phyloP scores from a whole-genome alignment of 192 early-diverging fungal genomes.

The Glomus cerebriforme region DNA sequence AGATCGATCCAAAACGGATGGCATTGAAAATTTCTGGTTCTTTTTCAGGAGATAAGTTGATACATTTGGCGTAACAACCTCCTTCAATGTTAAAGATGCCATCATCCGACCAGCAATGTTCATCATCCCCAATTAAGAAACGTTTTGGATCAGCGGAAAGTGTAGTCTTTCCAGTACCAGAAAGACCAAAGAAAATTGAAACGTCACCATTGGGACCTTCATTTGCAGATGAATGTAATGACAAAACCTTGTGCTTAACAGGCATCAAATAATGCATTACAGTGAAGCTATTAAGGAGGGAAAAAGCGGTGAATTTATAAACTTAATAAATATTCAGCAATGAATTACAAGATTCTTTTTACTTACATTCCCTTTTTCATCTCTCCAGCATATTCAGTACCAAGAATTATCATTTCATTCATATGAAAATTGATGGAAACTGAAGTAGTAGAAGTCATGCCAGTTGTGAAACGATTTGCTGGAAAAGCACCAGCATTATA shows the following conservation, averaged over 20 bases:
- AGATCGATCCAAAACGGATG: conserved; percentile 89
- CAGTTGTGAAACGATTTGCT: conserved; percentile 90
- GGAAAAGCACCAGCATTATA: conserved; percentile 96
- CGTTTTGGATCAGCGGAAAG: conserved; percentile 93
- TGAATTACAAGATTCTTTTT: background rate
- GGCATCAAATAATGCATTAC: conserved; percentile 99
- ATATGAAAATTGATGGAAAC: conserved; percentile 92
- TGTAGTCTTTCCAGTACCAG: conserved; percentile 98
- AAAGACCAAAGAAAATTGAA: conserved; percentile 97
- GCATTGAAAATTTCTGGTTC: conserved; percentile 99
- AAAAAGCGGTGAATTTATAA: conserved; percentile 14
- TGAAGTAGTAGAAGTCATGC: conserved; percentile 94
- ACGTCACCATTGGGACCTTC: conserved; percentile 88
- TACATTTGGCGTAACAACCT: conserved; percentile 98
- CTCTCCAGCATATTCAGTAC: conserved; percentile 98
- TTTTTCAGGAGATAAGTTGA: conserved; percentile 94
- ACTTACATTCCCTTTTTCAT: conserved; percentile 95
- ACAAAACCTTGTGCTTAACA: conserved; percentile 78
- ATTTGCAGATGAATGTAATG: conserved; percentile 93
- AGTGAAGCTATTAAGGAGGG: conserved; percentile 68
- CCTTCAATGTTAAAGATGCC: conserved; percentile 99
- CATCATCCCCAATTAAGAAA: conserved; percentile 96
- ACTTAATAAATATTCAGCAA: background rate
- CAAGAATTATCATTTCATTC: conserved; percentile 96
- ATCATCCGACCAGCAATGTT: conserved; percentile 98